Percentiles rank a stretch among this genome's conserved stretches.
Evolutionary conservation across 2,329 filamentous ascomycete genomes (phyloP).

Genomic region (Botrytis pseudocinerea): DNA sequence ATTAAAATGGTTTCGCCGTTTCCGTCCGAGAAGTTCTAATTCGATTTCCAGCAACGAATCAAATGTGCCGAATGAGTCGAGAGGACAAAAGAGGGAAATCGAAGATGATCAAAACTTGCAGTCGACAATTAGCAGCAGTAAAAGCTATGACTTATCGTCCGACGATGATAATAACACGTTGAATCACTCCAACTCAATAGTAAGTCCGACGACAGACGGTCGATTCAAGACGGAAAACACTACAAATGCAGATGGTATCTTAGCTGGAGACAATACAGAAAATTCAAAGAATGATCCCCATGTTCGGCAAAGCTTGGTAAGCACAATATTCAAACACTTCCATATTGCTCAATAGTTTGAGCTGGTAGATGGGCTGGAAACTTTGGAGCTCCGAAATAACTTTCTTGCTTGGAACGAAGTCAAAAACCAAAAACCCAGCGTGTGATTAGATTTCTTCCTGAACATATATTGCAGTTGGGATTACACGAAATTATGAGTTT

Average conservation of each 20-base stretch:
- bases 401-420: neutral
- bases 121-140: neutral
- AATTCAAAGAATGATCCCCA: neutral
- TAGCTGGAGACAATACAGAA: neutral
- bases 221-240: neutral
- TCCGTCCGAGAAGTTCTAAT: neutral
- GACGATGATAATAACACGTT: neutral
- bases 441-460: neutral
- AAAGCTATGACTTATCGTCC: too few relatives aligned
- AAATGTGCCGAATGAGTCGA: too few relatives aligned
- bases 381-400: neutral
- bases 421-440: neutral
- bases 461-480: neutral
- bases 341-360: neutral
- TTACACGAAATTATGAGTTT: neutral
- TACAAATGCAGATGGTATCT: neutral
- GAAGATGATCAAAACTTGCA: neutral
- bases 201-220: neutral
- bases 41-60: neutral
- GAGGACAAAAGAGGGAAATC: too few relatives aligned
- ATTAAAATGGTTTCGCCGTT: neutral
- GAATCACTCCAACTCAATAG: neutral
- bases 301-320: neutral
- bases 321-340: neutral
- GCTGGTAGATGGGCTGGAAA: neutral